phyloP scores from a whole-genome alignment of 2,329 filamentous ascomycete genomes.

The Mycocentrospora acerina region DNA sequence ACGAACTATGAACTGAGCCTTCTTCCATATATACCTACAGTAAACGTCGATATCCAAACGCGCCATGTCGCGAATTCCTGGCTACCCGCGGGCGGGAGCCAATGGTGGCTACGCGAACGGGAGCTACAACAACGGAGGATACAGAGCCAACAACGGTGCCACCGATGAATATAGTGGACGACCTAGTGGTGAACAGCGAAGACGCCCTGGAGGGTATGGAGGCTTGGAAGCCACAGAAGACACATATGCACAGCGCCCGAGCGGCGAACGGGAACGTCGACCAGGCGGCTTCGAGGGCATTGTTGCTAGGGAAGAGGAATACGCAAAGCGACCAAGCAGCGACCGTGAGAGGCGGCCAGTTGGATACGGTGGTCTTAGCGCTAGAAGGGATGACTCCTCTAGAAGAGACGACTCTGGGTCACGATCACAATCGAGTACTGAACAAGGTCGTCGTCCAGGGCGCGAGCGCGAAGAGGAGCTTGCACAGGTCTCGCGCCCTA shows the following conservation, averaged over 20 bases:
- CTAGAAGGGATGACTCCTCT: constrained; percentile 26
- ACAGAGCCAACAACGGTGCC: constrained; percentile 22
- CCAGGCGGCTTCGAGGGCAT: constrained; percentile 13
- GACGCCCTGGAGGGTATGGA: constrained; percentile 36
- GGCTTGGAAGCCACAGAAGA: constrained; percentile 21
- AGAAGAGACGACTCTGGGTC: constrained; percentile 6
- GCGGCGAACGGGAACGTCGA: constrained; percentile 16
- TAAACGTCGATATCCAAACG: constrained; percentile 8
- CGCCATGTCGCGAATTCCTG: constrained; percentile 41
- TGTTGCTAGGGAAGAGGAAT: constrained; percentile 8
- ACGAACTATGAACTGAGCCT: constrained; percentile 17
- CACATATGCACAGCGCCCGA: constrained; percentile 18
- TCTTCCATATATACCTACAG: constrained; percentile 3
- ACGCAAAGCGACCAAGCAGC: constrained; percentile 17
- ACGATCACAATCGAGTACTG: constrained; percentile 19
- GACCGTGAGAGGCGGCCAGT: constrained; percentile 30
- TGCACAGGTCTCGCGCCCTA: constrained; percentile 35
- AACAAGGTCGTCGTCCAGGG: constrained; percentile 15
- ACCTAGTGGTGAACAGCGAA: constrained; percentile 31
- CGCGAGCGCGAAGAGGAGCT: constrained; percentile 29
- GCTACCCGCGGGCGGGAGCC: constrained; percentile 31
- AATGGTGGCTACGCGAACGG: constrained; percentile 45
- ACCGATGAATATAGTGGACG: constrained; percentile 17
- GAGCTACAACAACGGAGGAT: constrained; percentile 19
- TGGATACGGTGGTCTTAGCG: constrained; percentile 31